phyloP scores from a whole-genome alignment of 164 flowering plant genomes.

The Tinospora cordifolia region DNA sequence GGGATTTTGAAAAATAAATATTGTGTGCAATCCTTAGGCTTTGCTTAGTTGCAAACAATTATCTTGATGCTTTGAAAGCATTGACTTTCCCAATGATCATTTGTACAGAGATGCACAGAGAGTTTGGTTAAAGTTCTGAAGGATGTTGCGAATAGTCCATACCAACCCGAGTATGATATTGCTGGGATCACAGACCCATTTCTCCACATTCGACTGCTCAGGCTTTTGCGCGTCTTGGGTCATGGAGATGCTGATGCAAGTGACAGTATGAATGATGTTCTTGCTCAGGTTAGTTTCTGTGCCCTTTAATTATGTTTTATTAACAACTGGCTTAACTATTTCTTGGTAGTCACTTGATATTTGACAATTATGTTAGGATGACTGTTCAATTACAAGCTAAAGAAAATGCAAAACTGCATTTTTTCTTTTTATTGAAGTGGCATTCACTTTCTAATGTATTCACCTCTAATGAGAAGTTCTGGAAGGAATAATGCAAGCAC shows the following conservation, averaged over 20 bases:
- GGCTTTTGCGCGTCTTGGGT: slow-evolving; percentile 69
- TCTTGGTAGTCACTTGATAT: neutral
- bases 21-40: too few relatives aligned
- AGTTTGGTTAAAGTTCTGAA: slow-evolving; percentile 72
- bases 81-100: slow-evolving; percentile 7
- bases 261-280: slow-evolving; percentile 94
- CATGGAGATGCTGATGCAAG: slow-evolving; percentile 96
- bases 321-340: slow-evolving; percentile 1
- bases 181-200: slow-evolving; percentile 97
- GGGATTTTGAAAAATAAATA: too few relatives aligned
- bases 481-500: neutral
- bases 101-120: slow-evolving; percentile 66
- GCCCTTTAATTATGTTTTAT: neutral
- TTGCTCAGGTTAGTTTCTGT: slow-evolving; percentile 78
- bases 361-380: neutral
- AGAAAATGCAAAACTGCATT: neutral
- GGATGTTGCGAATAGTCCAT: slow-evolving; percentile 87
- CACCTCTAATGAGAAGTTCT: neutral
- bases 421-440: neutral
- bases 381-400: neutral
- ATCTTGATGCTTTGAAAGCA: too few relatives aligned
- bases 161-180: slow-evolving; percentile 93
- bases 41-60: too few relatives aligned
- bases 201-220: slow-evolving; percentile 86
- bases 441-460: neutral